Evolutionary conservation across 2,329 filamentous ascomycete species (phyloP), one percentile per base, ranked within the genome.

Genomic region (Aspergillus latus): DNA sequence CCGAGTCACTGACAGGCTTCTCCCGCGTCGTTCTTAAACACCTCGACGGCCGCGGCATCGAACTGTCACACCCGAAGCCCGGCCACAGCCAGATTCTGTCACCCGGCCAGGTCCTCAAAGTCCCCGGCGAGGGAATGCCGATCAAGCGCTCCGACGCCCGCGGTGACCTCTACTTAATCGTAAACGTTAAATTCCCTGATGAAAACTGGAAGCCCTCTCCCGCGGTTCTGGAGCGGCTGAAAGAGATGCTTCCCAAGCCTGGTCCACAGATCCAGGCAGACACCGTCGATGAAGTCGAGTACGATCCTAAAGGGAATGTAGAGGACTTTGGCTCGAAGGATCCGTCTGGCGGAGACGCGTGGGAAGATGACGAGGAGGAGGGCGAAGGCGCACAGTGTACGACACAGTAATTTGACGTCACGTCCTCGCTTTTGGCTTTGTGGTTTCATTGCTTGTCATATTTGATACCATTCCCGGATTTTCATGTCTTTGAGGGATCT

Each of bases 51-150:
- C 85, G 94, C 56, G 94, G 94, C 30, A 93, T 99, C 57, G 84
- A 88, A 56, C 80, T 99, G 47, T 82, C 86, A 53, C 88, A 94
- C 63, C 85, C 89, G 13, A 85, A 88, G 67, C 82, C 86, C 34
- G 34, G 34, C 26, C 84, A 87, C 61, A 93, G 93, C 64, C 88
- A 92, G 72, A 82, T 97, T 50, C 76, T 99, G 36, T 85, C 86
- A 28, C 92, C 94, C 0, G 88, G 87, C 28, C 90, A 99, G 70
- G 84, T 93, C 6, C 81, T 99, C 65, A 96, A 92, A 78, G 80
- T 99, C 1, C 75, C 82, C 2, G 92, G 91, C 28, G 94, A 99
- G 77, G 94, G 94, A 58, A 99, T 99, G 94, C 94, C 94, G 1
- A 75, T 87, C 65, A 97, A 97, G 82, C 86, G 87, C 56, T 90